Percentiles rank a stretch among this genome's conserved stretches.
These are phyloP conservation scores for Xylariaceae sp. DNA, from an alignment of 2,329 filamentous ascomycete species.

Conservation along the genomic window DNA sequence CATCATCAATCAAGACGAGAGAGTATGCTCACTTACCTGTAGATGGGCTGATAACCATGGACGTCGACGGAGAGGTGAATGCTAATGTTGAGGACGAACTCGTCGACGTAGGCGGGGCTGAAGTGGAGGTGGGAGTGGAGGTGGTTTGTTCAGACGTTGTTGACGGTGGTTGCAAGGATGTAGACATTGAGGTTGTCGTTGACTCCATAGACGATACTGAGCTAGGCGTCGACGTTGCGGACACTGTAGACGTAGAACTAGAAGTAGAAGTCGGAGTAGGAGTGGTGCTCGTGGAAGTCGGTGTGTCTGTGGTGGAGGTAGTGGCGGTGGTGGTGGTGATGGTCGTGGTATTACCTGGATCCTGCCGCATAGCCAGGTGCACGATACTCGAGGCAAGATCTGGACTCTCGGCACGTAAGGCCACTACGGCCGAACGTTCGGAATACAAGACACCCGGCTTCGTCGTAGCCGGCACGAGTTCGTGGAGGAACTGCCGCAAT, in stretches of 20 bases:
- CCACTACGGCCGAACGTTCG: conserved; percentile 60
- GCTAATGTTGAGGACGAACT: conserved; percentile 7
- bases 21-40: not conserved
- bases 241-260: conserved; percentile 7
- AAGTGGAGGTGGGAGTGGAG: not conserved
- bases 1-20: too few relatives aligned
- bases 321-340: conserved; percentile 26
- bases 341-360: conserved; percentile 31
- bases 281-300: conserved; percentile 8
- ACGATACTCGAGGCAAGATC: conserved; percentile 60
- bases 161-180: conserved; percentile 7
- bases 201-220: conserved; percentile 16
- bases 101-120: conserved; percentile 5
- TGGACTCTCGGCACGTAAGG: conserved; percentile 57
- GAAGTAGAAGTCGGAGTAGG: conserved; percentile 11
- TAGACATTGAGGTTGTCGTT: conserved; percentile 22
- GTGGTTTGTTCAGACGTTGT: not conserved
- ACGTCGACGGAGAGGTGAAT: conserved; percentile 1
- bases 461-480: conserved; percentile 59
- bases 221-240: conserved; percentile 5
- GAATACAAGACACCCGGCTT: conserved; percentile 65
- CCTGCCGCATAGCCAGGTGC: conserved; percentile 60
- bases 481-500: conserved; percentile 64
- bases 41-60: conserved; percentile 1
- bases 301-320: conserved; percentile 15